Evolutionary conservation across 805 yeast species (phyloP), one percentile per base, ranked within the genome.

Genomic region (Nematodospora valgi): DNA sequence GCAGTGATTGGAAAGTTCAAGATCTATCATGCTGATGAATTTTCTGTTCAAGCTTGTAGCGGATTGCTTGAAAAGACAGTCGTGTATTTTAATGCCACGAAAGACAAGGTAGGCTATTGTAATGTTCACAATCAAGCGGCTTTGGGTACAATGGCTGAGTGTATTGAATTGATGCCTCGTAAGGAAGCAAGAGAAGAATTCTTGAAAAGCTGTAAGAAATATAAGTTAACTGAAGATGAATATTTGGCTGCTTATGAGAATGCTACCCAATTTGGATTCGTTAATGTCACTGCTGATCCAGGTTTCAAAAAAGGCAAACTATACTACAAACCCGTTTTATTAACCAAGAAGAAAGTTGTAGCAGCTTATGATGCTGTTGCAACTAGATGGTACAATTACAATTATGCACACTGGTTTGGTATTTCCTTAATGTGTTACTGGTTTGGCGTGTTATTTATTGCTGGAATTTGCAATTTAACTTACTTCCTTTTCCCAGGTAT

Each of bases 341-440:
- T 61, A 30, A 37, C 48, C 10, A 43, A 59, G 25, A 47, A 49
- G 28, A 30, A 32, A 5, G 62, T 60, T 42, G 38, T 35, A 1
- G 56, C 54, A 10, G 61, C 58, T 7, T 54, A 49, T 40, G 42
- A 50, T 37, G 52, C 65, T n/a, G 42, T 35, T 7, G 37, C 51
- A 7, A 58, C 56, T 22, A 54, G 70, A 37, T 58, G 20, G 33
- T 44, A 46, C 21, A 58, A 58, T 43, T 53, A 49, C 37, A 55
- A 76, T 74, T 25, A 62, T 64, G 39, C 63, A 59, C 32, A 64
- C 58, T 40, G 59, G 70, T 39, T 47, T 50, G 51, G 68, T 25
- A 54, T 66, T 11, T 76, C 67, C 2, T 41, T 67, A 22, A 38
- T 78, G 19, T 70, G 72, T 0, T 74, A 68, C 43, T 74, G 80